These are phyloP conservation scores for Syzygium oleosum DNA, from an alignment of 345 rosid species.

Conservation along the genomic window DNA sequence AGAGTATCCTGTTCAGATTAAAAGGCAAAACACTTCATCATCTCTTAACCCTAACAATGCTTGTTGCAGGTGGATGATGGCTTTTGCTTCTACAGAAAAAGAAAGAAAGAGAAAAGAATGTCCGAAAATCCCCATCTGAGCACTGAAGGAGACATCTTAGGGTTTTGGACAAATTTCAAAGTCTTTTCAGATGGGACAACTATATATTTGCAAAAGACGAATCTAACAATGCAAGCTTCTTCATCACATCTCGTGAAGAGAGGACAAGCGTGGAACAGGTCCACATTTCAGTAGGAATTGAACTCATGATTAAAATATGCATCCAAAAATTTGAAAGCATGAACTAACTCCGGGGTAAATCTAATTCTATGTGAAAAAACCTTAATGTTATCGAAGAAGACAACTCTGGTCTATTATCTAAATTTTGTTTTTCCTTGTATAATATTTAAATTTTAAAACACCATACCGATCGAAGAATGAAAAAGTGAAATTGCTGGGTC, in stretches of 20 bases:
- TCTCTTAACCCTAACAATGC: not conserved
- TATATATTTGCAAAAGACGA: not conserved
- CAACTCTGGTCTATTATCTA: not conserved
- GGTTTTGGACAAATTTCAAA: not conserved
- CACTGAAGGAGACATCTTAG: not conserved
- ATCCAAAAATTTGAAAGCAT: not conserved
- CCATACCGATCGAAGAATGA: not conserved
- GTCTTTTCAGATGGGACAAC: not conserved
- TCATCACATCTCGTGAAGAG: not conserved
- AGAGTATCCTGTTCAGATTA: not conserved
- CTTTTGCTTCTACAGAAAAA: not conserved
- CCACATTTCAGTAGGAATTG: not conserved
- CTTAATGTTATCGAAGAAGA: not conserved
- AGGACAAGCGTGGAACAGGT: not conserved
- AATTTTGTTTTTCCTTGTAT: not conserved
- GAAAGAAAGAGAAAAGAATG: not conserved
- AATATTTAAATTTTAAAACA: not conserved
- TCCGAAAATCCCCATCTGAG: not conserved
- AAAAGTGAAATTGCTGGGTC: not conserved
- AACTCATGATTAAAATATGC: not conserved
- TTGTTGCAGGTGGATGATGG: not conserved
- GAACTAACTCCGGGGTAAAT: not conserved
- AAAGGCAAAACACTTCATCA: not conserved
- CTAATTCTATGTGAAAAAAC: not conserved
- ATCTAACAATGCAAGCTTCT: not conserved